phyloP scores from a whole-genome alignment of 2,329 filamentous ascomycete species.

The Fusarium mexicanum region DNA sequence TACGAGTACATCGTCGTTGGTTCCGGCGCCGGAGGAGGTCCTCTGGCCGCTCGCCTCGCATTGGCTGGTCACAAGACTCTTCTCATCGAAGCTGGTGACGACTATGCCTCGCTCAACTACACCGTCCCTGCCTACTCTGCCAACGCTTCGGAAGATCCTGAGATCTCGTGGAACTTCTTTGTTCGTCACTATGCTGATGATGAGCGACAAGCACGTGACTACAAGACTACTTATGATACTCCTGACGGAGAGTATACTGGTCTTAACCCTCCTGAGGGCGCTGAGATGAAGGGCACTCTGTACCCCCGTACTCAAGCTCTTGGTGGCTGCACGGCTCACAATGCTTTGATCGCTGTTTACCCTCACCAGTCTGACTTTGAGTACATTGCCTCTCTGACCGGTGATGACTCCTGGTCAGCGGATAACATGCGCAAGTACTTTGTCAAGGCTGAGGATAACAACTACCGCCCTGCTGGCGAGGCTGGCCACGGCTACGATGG shows the following conservation, averaged over 20 bases:
- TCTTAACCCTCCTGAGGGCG: conserved; percentile 51
- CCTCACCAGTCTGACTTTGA: conserved; percentile 69
- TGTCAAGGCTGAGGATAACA: conserved; percentile 63
- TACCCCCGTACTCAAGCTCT: conserved; percentile 60
- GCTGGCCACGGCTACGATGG: conserved; percentile 36
- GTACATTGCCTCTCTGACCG: conserved; percentile 65
- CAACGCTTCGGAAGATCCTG: conserved; percentile 63
- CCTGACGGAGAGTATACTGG: conserved; percentile 62
- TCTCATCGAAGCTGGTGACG: conserved; percentile 70
- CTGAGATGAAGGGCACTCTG: conserved; percentile 55
- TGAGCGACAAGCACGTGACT: conserved; percentile 62
- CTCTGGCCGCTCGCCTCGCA: conserved; percentile 67
- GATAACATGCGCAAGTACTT: conserved; percentile 70
- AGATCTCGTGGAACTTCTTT: conserved; percentile 70
- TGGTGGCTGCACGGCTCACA: conserved; percentile 66
- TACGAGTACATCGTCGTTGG: conserved; percentile 71
- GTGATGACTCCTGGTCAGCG: conserved; percentile 67
- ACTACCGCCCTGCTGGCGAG: conserved; percentile 50
- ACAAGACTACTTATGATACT: conserved; percentile 67
- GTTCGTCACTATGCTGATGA: conserved; percentile 69
- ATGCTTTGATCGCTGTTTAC: conserved; percentile 67
- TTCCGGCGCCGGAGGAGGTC: conserved; percentile 68
- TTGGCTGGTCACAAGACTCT: conserved; percentile 67
- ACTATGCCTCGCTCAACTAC: conserved; percentile 62
- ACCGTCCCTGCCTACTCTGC: conserved; percentile 64